phyloP scores from a whole-genome alignment of 1,284 basidiomycete genomes.

The Microbotryum intermedium region DNA sequence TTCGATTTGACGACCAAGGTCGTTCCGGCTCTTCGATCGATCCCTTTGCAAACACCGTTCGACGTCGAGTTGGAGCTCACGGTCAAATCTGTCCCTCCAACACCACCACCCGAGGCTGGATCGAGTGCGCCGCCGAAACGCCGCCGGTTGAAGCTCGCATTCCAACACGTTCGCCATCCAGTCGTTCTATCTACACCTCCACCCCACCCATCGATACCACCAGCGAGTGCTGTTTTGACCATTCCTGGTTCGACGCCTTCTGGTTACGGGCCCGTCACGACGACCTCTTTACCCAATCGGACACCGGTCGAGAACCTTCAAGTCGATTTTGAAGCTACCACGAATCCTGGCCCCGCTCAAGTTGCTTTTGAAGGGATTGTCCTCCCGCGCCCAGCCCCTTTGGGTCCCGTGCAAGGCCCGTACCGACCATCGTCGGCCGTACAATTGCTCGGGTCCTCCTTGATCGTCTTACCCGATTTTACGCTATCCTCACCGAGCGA shows the following conservation, averaged over 20 bases:
- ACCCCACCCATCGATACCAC: background rate
- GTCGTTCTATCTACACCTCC: background rate
- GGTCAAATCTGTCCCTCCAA: background rate
- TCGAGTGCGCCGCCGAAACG: background rate
- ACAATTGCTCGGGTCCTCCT: background rate
- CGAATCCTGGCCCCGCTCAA: no score
- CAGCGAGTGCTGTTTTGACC: background rate
- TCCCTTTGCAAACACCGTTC: background rate
- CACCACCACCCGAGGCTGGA: background rate
- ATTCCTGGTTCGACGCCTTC: no score
- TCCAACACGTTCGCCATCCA: background rate
- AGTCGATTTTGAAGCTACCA: no score
- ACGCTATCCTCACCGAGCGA: background rate
- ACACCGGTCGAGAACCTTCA: no score
- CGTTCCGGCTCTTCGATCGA: background rate
- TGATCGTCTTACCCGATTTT: background rate
- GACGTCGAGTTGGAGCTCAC: background rate
- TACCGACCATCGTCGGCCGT: slow-evolving; percentile 1
- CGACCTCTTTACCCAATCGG: no score
- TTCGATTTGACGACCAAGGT: slow-evolving; percentile 9
- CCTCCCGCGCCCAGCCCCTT: no score
- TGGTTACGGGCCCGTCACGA: no score
- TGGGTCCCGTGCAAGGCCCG: background rate
- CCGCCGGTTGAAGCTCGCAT: background rate
- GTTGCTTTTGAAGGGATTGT: no score